Percentiles rank a stretch among this genome's conserved stretches.
Evolutionary conservation across 1,284 basidiomycete genomes (phyloP).

Genomic region (Cronartium quercuum): DNA sequence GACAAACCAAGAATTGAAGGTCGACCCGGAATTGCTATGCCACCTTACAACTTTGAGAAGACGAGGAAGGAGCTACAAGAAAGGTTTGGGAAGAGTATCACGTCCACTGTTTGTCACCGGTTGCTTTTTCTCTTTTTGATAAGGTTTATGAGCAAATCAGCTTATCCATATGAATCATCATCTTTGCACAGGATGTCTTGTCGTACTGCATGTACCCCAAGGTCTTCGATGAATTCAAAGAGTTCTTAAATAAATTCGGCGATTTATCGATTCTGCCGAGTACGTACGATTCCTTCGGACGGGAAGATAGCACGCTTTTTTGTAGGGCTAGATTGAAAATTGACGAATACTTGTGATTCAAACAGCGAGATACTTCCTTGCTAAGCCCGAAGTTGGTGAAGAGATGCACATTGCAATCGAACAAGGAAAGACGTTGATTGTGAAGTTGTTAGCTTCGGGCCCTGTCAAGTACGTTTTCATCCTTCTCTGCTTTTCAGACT

Average conservation of each 20-base stretch:
- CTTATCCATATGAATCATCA: neutral
- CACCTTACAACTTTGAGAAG: constrained; percentile 88
- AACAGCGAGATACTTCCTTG: constrained; percentile 95
- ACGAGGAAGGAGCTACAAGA: constrained; percentile 85
- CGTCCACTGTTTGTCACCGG: constrained; percentile 55
- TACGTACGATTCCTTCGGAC: neutral
- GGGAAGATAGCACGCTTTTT: neutral
- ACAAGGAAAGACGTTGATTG: constrained; percentile 92
- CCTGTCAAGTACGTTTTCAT: constrained; percentile 61
- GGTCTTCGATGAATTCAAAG: constrained; percentile 51
- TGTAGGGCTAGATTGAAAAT: neutral
- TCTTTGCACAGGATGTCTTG: constrained; percentile 63
- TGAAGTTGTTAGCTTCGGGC: constrained; percentile 91
- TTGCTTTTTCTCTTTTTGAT: neutral
- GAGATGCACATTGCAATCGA: constrained; percentile 97
- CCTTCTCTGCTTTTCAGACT: neutral
- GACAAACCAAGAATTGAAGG: constrained; percentile 88
- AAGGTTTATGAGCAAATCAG: neutral
- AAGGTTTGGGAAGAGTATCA: constrained; percentile 92
- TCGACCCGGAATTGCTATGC: constrained; percentile 80
- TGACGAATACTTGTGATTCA: constrained; percentile 48
- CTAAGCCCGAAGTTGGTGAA: constrained; percentile 81
- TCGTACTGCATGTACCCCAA: constrained; percentile 96
- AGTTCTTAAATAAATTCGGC: constrained; percentile 19
- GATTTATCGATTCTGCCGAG: constrained; percentile 32